Conservation (phyloP, 1,139 yeast genomes). For the Saccharomyces pastorianus region DNA sequence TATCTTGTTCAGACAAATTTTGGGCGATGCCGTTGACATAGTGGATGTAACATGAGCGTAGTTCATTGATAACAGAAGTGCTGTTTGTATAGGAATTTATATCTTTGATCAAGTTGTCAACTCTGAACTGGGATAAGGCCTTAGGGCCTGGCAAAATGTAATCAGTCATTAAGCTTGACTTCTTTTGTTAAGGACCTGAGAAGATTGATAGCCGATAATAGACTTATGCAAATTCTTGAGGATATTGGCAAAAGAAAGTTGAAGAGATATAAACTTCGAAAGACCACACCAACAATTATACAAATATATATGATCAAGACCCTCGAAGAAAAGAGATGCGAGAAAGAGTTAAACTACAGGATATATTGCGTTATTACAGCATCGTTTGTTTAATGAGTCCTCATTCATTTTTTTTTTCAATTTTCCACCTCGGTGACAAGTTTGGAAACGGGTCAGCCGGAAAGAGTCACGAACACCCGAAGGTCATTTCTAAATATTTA, state of each 20-base stretch:
- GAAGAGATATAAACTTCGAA: not conserved
- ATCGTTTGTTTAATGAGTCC: not conserved
- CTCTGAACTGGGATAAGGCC: constrained; percentile 83
- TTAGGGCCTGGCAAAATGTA: constrained; percentile 74
- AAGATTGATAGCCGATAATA: not conserved
- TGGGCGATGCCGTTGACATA: constrained; percentile 55
- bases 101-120: constrained; percentile 61
- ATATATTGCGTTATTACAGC: not conserved
- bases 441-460: not conserved
- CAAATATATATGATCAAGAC: not conserved
- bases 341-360: not conserved
- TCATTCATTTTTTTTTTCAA: not conserved
- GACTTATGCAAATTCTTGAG: not conserved
- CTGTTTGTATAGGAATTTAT: constrained; percentile 54
- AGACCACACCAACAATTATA: not conserved
- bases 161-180: constrained; percentile 3
- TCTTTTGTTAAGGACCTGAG: constrained; percentile 1
- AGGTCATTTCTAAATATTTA: constrained; percentile 11
- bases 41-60: constrained; percentile 73
- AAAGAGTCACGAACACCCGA: not conserved
- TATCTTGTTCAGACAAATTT: constrained; percentile 34
- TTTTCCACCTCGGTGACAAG: not conserved
- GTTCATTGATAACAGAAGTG: constrained; percentile 49
- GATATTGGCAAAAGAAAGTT: not conserved
- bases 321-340: not conserved